phyloP scores from a whole-genome alignment of 345 rosid genomes.

The Linum usitatissimum region DNA sequence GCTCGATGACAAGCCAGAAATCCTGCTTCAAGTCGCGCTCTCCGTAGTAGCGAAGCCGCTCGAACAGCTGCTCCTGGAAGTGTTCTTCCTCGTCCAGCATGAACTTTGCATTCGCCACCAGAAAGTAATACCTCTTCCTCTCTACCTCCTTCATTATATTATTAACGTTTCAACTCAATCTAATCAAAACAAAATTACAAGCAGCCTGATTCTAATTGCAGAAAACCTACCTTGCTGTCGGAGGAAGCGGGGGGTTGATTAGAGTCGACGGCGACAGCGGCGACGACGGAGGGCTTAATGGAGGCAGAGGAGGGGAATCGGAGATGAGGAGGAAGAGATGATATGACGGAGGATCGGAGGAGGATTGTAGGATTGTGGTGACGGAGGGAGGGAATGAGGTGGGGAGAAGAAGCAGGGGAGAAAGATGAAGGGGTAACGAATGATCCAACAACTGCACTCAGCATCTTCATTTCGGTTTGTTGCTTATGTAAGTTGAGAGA shows the following conservation, averaged over 20 bases:
- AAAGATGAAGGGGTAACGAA: conserved; percentile 6
- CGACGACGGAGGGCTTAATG: conserved; percentile 1
- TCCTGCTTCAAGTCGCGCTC: conserved; percentile 61
- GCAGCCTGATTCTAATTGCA: not conserved
- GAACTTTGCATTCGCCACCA: conserved; percentile 87
- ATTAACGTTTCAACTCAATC: conserved; percentile 12
- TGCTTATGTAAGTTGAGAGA: not conserved
- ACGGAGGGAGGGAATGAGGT: not conserved
- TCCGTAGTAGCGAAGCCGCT: conserved; percentile 57
- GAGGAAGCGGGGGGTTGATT: conserved; percentile 23
- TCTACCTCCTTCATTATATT: not conserved
- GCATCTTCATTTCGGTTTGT: conserved; percentile 3
- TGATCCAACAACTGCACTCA: conserved; percentile 18
- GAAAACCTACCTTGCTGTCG: conserved; percentile 19
- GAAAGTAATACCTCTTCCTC: conserved; percentile 45
- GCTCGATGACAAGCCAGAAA: conserved; percentile 93
- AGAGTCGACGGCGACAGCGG: conserved; percentile 40
- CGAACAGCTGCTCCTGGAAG: conserved; percentile 71
- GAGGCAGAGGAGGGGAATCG: not conserved
- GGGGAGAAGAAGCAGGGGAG: conserved; percentile 2
- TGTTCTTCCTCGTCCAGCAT: conserved; percentile 99
- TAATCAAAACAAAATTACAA: not conserved
- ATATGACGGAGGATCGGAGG: conserved; percentile 19
- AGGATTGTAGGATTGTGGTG: not conserved
- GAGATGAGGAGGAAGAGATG: conserved; percentile 3